Evolutionary conservation across 352 stramenopile genomes (phyloP).

Genomic region (Thraustochytrium striatum): DNA sequence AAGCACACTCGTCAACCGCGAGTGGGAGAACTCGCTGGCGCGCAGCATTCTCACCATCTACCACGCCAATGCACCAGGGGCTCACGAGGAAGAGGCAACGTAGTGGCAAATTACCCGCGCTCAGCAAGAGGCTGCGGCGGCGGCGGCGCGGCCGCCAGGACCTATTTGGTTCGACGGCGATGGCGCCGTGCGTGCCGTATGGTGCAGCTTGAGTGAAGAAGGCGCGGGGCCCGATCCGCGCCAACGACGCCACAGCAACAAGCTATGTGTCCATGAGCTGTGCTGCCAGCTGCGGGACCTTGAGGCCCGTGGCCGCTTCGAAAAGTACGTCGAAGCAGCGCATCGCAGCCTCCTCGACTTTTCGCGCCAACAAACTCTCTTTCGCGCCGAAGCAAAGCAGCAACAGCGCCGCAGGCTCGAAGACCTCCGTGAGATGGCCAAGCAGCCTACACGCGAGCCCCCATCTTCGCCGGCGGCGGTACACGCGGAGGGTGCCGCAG

Average conservation of each 20-base stretch:
- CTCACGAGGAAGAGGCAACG: neutral
- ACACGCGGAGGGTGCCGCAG: conserved; percentile 59
- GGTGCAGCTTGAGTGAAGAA: neutral
- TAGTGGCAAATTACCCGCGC: neutral
- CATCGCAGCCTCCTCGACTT: conserved; percentile 64
- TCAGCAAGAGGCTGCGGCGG: neutral
- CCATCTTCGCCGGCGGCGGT: too few species aligned
- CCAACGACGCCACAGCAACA: neutral
- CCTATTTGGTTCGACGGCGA: conserved; percentile 36
- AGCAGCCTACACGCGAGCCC: too few species aligned
- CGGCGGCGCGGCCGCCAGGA: neutral
- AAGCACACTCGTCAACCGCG: neutral
- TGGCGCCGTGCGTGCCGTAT: neutral
- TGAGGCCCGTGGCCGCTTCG: conserved; percentile 71
- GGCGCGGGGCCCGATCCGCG: neutral
- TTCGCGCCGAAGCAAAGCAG: conserved; percentile 57
- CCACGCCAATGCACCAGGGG: conserved; percentile 9
- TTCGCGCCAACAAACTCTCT: conserved; percentile 56
- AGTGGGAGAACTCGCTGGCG: conserved; percentile 43
- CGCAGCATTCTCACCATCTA: conserved; percentile 23
- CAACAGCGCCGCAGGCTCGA: conserved; percentile 46
- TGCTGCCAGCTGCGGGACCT: conserved; percentile 67
- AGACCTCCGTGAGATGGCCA: too few species aligned
- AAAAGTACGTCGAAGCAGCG: conserved; percentile 69
- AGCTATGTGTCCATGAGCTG: conserved; percentile 1